phyloP scores from a whole-genome alignment of 2,329 filamentous ascomycete species.

The Fusarium euwallaceae region DNA sequence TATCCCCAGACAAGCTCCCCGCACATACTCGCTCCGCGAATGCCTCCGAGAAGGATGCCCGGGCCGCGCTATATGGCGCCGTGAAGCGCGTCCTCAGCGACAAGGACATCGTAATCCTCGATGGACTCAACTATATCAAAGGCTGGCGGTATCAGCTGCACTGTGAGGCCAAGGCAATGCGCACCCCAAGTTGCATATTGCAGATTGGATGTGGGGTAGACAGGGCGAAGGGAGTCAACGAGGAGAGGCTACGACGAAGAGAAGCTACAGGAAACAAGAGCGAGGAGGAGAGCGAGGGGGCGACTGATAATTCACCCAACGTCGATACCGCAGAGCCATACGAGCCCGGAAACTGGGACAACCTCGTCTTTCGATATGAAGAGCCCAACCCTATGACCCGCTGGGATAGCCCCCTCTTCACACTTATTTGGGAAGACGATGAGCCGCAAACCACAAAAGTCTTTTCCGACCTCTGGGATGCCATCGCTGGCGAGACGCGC shows the following conservation, averaged over 20 bases:
- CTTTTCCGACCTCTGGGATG: slow-evolving; percentile 80
- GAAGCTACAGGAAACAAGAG: slow-evolving; percentile 12
- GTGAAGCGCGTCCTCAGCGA: slow-evolving; percentile 81
- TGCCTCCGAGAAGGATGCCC: slow-evolving; percentile 83
- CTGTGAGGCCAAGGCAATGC: slow-evolving; percentile 84
- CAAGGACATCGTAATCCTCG: slow-evolving; percentile 82
- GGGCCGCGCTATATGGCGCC: slow-evolving; percentile 80
- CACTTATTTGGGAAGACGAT: slow-evolving; percentile 81
- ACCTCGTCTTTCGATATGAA: slow-evolving; percentile 85
- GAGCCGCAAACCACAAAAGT: slow-evolving; percentile 67
- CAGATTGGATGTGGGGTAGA: slow-evolving; percentile 71
- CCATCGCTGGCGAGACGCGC: slow-evolving; percentile 72
- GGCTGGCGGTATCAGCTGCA: slow-evolving; percentile 89
- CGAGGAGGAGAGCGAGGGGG: background rate
- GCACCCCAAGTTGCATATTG: slow-evolving; percentile 81
- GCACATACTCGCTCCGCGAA: slow-evolving; percentile 78
- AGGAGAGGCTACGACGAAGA: slow-evolving; percentile 61
- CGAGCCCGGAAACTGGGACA: slow-evolving; percentile 76
- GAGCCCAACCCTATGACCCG: slow-evolving; percentile 87
- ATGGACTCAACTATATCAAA: slow-evolving; percentile 90
- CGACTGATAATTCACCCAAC: background rate
- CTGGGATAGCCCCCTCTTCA: slow-evolving; percentile 88
- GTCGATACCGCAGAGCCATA: slow-evolving; percentile 59
- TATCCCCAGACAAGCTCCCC: slow-evolving; percentile 64
- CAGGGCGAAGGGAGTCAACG: slow-evolving; percentile 70